A percentile compares a stretch with the other conserved stretches of the same genome.
phyloP scores from a whole-genome alignment of 495 filamentous ascomycete genomes.

The Aspergillus ostianus region DNA sequence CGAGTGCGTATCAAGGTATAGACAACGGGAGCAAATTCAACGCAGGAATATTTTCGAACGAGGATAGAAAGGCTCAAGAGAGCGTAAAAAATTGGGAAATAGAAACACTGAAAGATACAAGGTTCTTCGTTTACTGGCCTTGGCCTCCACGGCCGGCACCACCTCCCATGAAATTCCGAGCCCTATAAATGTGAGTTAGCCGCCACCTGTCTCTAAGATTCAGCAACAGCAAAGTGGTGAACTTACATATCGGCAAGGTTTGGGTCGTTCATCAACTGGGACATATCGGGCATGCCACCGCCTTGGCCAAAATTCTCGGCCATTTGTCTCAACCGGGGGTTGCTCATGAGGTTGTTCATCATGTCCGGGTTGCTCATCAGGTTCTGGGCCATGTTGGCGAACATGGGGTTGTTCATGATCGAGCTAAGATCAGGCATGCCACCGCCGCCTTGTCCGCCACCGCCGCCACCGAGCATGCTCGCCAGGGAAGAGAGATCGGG shows the following conservation, averaged over 20 bases:
- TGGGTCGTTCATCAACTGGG: slow-evolving; percentile 83
- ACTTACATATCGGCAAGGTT: slow-evolving; percentile 91
- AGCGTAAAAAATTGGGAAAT: not conserved
- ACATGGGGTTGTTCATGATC: slow-evolving; percentile 98
- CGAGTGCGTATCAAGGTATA: not conserved
- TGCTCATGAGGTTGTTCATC: slow-evolving; percentile 88
- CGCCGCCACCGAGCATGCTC: slow-evolving; percentile 65
- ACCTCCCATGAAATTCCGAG: slow-evolving; percentile 71
- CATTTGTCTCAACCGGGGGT: slow-evolving; percentile 85
- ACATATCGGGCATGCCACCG: slow-evolving; percentile 79
- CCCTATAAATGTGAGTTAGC: slow-evolving; percentile 47
- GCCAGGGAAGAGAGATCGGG: slow-evolving; percentile 74
- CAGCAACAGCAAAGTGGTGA: not conserved
- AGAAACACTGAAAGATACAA: not conserved
- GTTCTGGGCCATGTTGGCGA: slow-evolving; percentile 92
- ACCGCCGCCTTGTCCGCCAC: slow-evolving; percentile 59
- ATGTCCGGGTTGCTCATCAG: slow-evolving; percentile 93
- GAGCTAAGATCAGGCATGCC: slow-evolving; percentile 80
- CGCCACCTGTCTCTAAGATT: not conserved
- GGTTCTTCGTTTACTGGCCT: slow-evolving; percentile 5
- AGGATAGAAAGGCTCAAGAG: not conserved
- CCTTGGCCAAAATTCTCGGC: slow-evolving; percentile 52
- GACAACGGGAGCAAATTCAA: not conserved
- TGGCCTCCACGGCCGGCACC: slow-evolving; percentile 37
- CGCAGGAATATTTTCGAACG: not conserved